Conservation (phyloP, 106 monocot genomes). For the Dendrobium officinale region DNA sequence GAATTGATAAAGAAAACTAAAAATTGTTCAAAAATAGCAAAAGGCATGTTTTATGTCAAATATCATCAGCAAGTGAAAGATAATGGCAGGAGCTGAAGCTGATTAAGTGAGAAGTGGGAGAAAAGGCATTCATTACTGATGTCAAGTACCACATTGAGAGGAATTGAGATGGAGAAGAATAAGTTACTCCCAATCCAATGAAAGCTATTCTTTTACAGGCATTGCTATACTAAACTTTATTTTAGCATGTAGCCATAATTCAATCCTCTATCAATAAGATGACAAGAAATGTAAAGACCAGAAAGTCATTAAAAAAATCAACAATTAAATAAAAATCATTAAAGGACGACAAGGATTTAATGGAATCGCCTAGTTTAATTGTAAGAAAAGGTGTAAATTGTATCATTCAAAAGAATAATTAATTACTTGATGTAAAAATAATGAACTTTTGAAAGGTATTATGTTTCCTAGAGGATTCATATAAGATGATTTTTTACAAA, state of each 20-base stretch:
- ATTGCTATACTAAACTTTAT: neutral
- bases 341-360: no score
- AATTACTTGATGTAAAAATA: no score
- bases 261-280: neutral
- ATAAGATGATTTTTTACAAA: no score
- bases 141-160: neutral
- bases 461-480: no score
- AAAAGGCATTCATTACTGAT: neutral
- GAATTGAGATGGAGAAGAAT: neutral
- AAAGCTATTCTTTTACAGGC: neutral
- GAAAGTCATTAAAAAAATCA: no score
- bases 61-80: neutral
- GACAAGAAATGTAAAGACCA: neutral
- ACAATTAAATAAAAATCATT: no score
- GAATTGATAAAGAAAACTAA: neutral
- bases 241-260: neutral
- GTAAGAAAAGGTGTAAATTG: no score
- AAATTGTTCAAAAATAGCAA: neutral
- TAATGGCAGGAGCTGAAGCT: neutral
- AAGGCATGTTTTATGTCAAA: neutral
- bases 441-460: no score
- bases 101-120: neutral
- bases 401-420: no score
- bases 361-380: no score
- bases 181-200: neutral